Percentiles rank a stretch among this genome's conserved stretches.
These are phyloP conservation scores for Aspergillus caelatus DNA, from an alignment of 2,329 filamentous ascomycete genomes.

Conservation along the genomic window DNA sequence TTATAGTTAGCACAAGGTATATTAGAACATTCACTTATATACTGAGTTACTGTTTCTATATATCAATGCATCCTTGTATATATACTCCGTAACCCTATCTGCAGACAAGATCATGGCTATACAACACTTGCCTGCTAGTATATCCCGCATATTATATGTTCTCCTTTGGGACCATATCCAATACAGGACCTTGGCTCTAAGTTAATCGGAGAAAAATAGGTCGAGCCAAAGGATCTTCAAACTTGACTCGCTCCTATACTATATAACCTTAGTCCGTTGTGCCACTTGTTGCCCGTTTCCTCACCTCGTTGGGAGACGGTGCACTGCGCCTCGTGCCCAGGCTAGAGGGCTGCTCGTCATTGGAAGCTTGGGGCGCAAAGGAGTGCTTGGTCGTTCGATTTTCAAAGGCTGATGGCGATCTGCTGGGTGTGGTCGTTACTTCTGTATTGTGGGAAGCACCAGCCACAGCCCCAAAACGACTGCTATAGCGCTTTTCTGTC, in stretches of 20 bases:
- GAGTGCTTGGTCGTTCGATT: not conserved
- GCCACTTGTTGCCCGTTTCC: slow-evolving; percentile 25
- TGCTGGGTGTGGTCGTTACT: slow-evolving; percentile 1
- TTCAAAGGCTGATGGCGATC: slow-evolving; percentile 12
- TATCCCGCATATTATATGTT: too few relatives aligned
- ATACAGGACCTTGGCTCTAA: too few relatives aligned
- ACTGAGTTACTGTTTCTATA: too few relatives aligned
- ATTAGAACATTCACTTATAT: too few relatives aligned
- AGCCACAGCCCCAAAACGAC: slow-evolving; percentile 28
- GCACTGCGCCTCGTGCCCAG: slow-evolving; percentile 22
- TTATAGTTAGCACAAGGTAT: too few relatives aligned
- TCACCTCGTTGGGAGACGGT: slow-evolving; percentile 32
- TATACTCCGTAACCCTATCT: too few relatives aligned
- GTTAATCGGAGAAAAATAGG: too few relatives aligned
- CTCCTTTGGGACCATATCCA: too few relatives aligned
- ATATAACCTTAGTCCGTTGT: not conserved
- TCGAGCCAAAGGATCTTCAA: too few relatives aligned
- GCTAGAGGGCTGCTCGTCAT: slow-evolving; percentile 23
- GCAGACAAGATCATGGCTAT: too few relatives aligned
- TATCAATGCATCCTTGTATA: too few relatives aligned
- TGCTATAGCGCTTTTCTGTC: slow-evolving; percentile 33
- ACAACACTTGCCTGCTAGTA: too few relatives aligned
- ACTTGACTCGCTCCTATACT: not conserved
- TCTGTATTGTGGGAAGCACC: slow-evolving; percentile 7
- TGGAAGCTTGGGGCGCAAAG: slow-evolving; percentile 11